Percentiles rank a stretch among this genome's conserved stretches.
Conservation (phyloP, 2,329 filamentous ascomycete genomes). For the Nothophoma quercina region DNA sequence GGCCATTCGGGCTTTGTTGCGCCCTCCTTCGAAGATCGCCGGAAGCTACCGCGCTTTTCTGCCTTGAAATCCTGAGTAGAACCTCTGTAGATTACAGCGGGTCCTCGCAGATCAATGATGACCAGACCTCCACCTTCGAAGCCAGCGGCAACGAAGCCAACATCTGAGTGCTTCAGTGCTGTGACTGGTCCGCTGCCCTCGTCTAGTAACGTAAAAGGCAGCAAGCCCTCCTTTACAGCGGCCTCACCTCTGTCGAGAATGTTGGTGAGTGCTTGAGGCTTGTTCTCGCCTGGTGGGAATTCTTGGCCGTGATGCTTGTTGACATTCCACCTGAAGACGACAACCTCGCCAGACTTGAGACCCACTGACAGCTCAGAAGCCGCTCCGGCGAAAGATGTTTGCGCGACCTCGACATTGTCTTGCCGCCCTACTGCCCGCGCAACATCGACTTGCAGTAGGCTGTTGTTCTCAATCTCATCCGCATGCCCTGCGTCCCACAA, state of each 20-base stretch:
- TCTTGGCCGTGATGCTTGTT: constrained; percentile 77
- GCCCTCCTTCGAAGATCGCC: constrained; percentile 60
- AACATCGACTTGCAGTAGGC: constrained; percentile 84
- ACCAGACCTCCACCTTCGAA: constrained; percentile 83
- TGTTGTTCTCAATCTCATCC: constrained; percentile 90
- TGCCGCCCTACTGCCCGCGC: constrained; percentile 81
- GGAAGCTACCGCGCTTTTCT: constrained; percentile 79
- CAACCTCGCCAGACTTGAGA: constrained; percentile 80
- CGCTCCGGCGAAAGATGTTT: constrained; percentile 79
- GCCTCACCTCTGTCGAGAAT: constrained; percentile 77
- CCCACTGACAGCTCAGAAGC: constrained; percentile 88
- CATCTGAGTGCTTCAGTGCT: constrained; percentile 83
- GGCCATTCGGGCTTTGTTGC: constrained; percentile 71
- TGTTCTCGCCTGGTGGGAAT: constrained; percentile 59
- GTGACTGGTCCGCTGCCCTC: constrained; percentile 84
- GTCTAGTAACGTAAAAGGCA: constrained; percentile 82
- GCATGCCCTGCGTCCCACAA: constrained; percentile 92
- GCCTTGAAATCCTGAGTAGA: constrained; percentile 78
- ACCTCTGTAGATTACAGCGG: constrained; percentile 79
- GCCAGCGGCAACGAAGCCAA: constrained; percentile 88
- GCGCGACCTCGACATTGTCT: constrained; percentile 76
- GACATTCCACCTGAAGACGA: constrained; percentile 85
- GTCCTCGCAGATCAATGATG: constrained; percentile 87
- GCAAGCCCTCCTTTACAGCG: constrained; percentile 76
- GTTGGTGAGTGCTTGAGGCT: constrained; percentile 67